phyloP scores from a whole-genome alignment of 2,329 filamentous ascomycete genomes.

The Ploettnerulaceae sp. region DNA sequence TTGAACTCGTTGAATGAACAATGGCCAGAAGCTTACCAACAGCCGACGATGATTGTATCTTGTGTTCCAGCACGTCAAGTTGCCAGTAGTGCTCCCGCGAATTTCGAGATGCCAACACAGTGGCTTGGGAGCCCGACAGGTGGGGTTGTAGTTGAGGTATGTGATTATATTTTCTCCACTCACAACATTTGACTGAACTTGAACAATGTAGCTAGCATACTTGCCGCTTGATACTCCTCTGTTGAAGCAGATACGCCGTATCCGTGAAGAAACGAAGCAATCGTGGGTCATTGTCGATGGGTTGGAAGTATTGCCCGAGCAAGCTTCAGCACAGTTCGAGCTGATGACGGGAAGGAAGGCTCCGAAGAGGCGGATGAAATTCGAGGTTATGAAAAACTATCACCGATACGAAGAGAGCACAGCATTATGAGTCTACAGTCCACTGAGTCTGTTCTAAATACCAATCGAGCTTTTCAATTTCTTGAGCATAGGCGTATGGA shows the following conservation, averaged over 20 bases:
- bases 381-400: conserved; percentile 30
- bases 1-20: conserved; percentile 52
- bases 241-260: conserved; percentile 53
- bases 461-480: too few species aligned
- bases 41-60: conserved; percentile 70
- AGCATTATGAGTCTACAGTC: background rate
- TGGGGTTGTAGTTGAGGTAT: conserved; percentile 64
- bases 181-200: conserved; percentile 1
- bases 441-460: too few species aligned
- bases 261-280: conserved; percentile 46
- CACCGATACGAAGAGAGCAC: conserved; percentile 26
- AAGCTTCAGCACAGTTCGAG: conserved; percentile 78
- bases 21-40: conserved; percentile 60
- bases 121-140: conserved; percentile 72
- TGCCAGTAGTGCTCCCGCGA: conserved; percentile 57
- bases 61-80: conserved; percentile 70
- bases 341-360: conserved; percentile 71
- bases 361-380: conserved; percentile 64
- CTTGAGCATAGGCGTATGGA: too few species aligned
- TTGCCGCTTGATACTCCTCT: conserved; percentile 68
- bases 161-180: background rate
- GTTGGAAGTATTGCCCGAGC: conserved; percentile 69
- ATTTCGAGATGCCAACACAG: conserved; percentile 62
- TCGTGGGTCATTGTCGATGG: conserved; percentile 75
- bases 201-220: conserved; percentile 52